Evolutionary conservation across 768 basidiomycete species (phyloP), one percentile per base, ranked within the genome.

Genomic region (Lactifluus echinatus): DNA sequence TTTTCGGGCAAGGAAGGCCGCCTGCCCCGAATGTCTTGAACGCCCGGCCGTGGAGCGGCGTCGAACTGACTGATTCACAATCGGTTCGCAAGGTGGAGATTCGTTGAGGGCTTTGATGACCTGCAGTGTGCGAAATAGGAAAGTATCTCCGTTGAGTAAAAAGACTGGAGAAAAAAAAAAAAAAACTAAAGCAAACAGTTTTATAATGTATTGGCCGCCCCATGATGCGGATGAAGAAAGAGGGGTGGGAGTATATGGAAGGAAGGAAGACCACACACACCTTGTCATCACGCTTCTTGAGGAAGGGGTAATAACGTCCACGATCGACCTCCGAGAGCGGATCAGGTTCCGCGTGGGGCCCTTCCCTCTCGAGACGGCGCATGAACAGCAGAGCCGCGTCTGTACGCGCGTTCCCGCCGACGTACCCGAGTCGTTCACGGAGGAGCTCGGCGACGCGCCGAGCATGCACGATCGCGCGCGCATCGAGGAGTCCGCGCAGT

Each of bases 401-500:
- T 26, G 57, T 50, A 8, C 36, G 53, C 17, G 17, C 2, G n/a
- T 44, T 54, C 33, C 36, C n/a, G 1, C 39, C 57, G 14, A 26
- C 24, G 52, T 58, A 58, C 14, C 37, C 50, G 23, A 58, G 29
- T 3, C n/a, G 45, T n/a, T 34, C 39, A 8, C 14, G 19, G 31
- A 58, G 23, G 31, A 34, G 23, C n/a, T 36, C 31, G 0, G 51
- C 57, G 39, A 58, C 51, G 1, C 4, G 14, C 10, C 51, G 45
- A 14, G 57, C 57, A 1, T 19, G 31, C 37, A 2, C 11, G n/a
- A 59, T 4, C 7, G 47, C 26, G 17, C 53, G 53, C 2, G 47
- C 19, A 19, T 59, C 57, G n/a, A 44, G 6, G 21, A 59, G 19
- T 17, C 53, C 52, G 31, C 57, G 57, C 34, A 59, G 40, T 28